Conservation (phyloP, 2,329 filamentous ascomycete genomes). For the Elsinoe fawcettii region DNA sequence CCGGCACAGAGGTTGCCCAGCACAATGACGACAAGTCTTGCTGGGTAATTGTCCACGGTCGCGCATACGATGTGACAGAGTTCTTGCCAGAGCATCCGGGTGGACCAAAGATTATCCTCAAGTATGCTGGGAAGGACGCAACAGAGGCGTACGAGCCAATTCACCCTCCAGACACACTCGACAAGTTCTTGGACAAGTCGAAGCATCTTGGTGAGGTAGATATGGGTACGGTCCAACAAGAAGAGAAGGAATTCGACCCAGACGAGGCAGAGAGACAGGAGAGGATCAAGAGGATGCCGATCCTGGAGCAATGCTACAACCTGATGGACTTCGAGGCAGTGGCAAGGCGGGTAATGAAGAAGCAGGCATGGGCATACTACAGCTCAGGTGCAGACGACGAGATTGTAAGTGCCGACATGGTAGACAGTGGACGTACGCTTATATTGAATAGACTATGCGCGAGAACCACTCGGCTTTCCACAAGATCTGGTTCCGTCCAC, state of each 20-base stretch:
- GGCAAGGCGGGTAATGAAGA: conserved; percentile 86
- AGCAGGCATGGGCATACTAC: conserved; percentile 95
- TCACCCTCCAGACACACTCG: conserved; percentile 77
- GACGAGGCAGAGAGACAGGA: conserved; percentile 68
- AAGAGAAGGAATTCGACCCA: conserved; percentile 59
- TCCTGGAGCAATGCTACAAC: conserved; percentile 84
- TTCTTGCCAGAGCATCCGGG: conserved; percentile 88
- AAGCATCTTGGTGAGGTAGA: conserved; percentile 88
- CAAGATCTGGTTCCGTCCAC: conserved; percentile 93
- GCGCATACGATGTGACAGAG: conserved; percentile 76
- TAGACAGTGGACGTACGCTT: conserved; percentile 15
- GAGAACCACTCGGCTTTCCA: conserved; percentile 96
- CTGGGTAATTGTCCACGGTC: conserved; percentile 85
- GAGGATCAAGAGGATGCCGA: conserved; percentile 60
- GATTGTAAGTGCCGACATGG: conserved; percentile 50
- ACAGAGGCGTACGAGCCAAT: conserved; percentile 89
- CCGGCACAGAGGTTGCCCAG: conserved; percentile 53
- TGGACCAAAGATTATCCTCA: conserved; percentile 86
- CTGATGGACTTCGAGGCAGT: conserved; percentile 94
- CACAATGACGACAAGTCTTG: conserved; percentile 78
- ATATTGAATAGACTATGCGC: conserved; percentile 62
- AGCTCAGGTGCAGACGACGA: conserved; percentile 87
- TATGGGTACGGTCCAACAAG: conserved; percentile 66
- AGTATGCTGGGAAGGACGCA: conserved; percentile 92
- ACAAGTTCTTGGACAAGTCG: conserved; percentile 69